These are phyloP conservation scores for Trichocomaceae sp. DNA, from an alignment of 2,329 filamentous ascomycete genomes.

Conservation along the genomic window DNA sequence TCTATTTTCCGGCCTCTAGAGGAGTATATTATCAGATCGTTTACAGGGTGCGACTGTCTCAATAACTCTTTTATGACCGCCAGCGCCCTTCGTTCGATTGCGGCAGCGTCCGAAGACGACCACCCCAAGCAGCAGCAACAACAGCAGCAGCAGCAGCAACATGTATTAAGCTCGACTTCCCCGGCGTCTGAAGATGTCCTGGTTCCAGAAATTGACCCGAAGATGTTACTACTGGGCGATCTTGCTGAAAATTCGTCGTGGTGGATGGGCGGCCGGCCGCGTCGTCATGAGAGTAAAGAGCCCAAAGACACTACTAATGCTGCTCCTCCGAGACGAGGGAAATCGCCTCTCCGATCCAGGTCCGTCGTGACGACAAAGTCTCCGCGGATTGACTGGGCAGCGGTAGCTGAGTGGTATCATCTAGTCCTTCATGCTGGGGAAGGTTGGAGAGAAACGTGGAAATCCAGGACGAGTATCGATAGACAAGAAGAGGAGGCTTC, in stretches of 20 bases:
- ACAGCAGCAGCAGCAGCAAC: not conserved
- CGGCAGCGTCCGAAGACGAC: not conserved
- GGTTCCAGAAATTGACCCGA: conserved; percentile 59
- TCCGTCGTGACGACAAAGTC: conserved; percentile 51
- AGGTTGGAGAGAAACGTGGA: conserved; percentile 57
- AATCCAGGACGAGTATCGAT: conserved; percentile 24
- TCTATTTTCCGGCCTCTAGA: conserved; percentile 69
- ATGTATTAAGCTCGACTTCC: not conserved
- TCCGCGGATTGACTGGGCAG: conserved; percentile 68
- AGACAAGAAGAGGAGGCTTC: conserved; percentile 19
- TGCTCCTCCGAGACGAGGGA: conserved; percentile 32
- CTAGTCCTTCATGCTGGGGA: conserved; percentile 60
- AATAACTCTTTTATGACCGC: conserved; percentile 66
- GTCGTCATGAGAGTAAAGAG: conserved; percentile 27
- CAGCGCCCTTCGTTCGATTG: conserved; percentile 35
- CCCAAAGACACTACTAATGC: not conserved
- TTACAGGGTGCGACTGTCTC: conserved; percentile 64
- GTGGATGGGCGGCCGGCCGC: conserved; percentile 62
- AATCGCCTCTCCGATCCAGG: conserved; percentile 23
- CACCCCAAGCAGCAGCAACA: not conserved
- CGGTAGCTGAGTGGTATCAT: conserved; percentile 69
- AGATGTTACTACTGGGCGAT: conserved; percentile 65
- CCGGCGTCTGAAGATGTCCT: not conserved
- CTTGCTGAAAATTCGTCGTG: conserved; percentile 74
- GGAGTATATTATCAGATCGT: conserved; percentile 65